These are phyloP conservation scores for Agrostemma githago DNA, from an alignment of 148 eudicot species.

Conservation along the genomic window DNA sequence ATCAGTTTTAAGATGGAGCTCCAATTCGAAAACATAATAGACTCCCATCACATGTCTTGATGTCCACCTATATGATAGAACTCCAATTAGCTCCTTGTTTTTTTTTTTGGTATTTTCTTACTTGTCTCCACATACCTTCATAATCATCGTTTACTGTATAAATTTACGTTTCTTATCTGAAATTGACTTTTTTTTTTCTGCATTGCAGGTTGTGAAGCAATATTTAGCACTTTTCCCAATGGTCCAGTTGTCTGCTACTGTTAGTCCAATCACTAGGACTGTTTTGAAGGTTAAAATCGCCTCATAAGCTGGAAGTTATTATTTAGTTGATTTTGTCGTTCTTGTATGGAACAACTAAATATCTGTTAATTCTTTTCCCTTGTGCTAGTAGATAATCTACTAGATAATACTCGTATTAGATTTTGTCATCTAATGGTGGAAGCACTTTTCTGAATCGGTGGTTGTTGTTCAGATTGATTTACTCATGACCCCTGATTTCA, in stretches of 20 bases:
- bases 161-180: background rate
- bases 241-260: conserved; percentile 80
- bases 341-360: background rate
- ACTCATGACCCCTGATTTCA: conserved; percentile 75
- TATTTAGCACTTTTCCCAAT: conserved; percentile 71
- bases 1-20: background rate
- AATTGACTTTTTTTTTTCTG: conserved; percentile 17
- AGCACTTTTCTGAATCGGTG: conserved; percentile 12
- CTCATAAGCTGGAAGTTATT: background rate
- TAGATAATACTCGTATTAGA: background rate
- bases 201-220: conserved; percentile 78
- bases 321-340: background rate
- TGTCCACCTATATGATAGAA: too few species aligned
- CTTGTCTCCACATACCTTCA: background rate
- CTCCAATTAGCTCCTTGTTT: too few species aligned
- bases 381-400: background rate
- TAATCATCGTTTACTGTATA: background rate
- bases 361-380: background rate
- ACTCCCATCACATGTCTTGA: too few species aligned
- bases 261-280: conserved; percentile 99
- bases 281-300: conserved; percentile 70
- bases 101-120: background rate
- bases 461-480: conserved; percentile 62
- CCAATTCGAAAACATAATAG: too few species aligned
- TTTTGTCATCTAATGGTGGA: background rate